Base-by-base conservation (phyloP, 2,329 filamentous ascomycete species). In the Epichloe aotearoae region DNA sequence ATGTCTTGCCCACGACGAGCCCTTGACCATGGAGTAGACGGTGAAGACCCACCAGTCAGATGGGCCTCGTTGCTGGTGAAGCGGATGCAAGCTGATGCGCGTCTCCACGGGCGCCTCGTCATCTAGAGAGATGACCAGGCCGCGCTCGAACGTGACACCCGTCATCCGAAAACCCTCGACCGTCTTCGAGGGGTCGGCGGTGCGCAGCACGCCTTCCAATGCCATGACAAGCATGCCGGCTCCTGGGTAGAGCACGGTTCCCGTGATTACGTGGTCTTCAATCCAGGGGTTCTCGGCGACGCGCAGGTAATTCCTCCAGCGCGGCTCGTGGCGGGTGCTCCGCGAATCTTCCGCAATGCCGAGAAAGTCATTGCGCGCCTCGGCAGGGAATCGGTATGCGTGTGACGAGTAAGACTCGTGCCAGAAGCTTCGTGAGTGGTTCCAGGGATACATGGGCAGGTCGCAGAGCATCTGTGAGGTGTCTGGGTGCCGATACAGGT, bases 171-270 rank as follows among this genome's bases (percentile, higher is more conserved):
- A 26, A 2, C 34, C 46, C n/a, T 37, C 39, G 6, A 47, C 14
- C 30, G 33, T 46, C 5, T 34, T 14, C 14, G 23, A 6, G 6
- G 17, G 14, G 44, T 37, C 20, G 4, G 46, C 46, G 6, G 19
- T 12, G 8, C 39, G 10, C 3, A n/a, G 23, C 8, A 37, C 20
- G 8, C 61, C 62, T 50, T 65, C 61, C 2, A 64, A 58, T 6
- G 61, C 62, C 56, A 64, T 64, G 33, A 57, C 56, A 19, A 69
- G 56, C 50, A 67, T 68, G 15, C 60, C 66, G 4, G 66, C 63
- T 12, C 54, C 61, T 1, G 67, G 67, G 51, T 66, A 68, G 3
- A 69, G 57, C n/a, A 63, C 51, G 20, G 59, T 55, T 2, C 53
- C 53, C 15, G 59, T 55, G 5, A 68, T 56, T 4, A 55, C 54